phyloP scores from a whole-genome alignment of 805 yeast species.

The Candida methanosorbosa region DNA sequence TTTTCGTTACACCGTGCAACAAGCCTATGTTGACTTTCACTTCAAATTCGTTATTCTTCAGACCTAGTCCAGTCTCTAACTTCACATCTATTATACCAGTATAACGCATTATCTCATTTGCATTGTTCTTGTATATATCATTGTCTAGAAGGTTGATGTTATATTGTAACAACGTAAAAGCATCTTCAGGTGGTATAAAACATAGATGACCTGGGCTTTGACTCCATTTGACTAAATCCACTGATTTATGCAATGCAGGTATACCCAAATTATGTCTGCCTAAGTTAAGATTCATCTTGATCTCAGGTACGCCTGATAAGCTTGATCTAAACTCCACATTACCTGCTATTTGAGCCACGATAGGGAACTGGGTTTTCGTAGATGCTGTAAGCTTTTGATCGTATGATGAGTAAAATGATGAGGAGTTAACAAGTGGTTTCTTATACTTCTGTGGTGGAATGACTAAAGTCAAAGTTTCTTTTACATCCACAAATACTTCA shows the following conservation, averaged over 20 bases:
- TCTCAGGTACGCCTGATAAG: slow-evolving; percentile 70
- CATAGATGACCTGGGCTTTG: slow-evolving; percentile 37
- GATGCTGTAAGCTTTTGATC: slow-evolving; percentile 10
- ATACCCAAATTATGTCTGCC: slow-evolving; percentile 39
- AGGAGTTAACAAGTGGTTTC: slow-evolving; percentile 4
- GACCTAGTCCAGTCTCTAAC: slow-evolving; percentile 44
- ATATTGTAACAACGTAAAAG: slow-evolving; percentile 53
- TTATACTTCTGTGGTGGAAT: slow-evolving; percentile 24
- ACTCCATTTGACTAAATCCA: slow-evolving; percentile 46
- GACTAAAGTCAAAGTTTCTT: slow-evolving; percentile 55
- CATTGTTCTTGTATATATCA: slow-evolving; percentile 9
- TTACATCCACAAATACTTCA: slow-evolving; percentile 79
- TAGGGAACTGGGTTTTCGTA: slow-evolving; percentile 21
- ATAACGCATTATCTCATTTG: slow-evolving; percentile 16
- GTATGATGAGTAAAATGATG: slow-evolving; percentile 23
- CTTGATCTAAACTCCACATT: slow-evolving; percentile 52
- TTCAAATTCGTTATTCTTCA: slow-evolving; percentile 51
- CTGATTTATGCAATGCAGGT: slow-evolving; percentile 67
- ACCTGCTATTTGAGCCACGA: slow-evolving; percentile 55
- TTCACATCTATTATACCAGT: slow-evolving; percentile 52
- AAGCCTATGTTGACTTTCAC: slow-evolving; percentile 40
- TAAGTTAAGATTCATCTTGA: slow-evolving; percentile 46
- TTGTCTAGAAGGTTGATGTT: slow-evolving; percentile 39
- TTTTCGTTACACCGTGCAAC: slow-evolving; percentile 32
- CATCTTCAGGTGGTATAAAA: slow-evolving; percentile 89